Evolutionary conservation across 2,329 filamentous ascomycete genomes (phyloP).

Genomic region (Orbilia quercus): DNA sequence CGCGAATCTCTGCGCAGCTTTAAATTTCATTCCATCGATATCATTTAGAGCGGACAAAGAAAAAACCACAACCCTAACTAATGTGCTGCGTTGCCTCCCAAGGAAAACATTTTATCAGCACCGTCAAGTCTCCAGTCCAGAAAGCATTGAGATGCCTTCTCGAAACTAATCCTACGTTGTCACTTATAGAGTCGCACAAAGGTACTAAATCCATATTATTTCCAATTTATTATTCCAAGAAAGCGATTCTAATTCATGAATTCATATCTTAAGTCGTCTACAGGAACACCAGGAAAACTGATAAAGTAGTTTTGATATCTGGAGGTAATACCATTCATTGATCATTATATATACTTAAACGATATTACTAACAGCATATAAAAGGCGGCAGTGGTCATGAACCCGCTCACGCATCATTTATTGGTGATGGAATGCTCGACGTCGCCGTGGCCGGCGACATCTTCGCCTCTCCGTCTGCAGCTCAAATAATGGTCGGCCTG

Average conservation of each 20-base stretch:
- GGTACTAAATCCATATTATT: constrained; percentile 10
- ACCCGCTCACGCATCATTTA: constrained; percentile 75
- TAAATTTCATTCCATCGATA: too few species aligned
- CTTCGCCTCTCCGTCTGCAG: constrained; percentile 82
- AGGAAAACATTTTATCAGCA: constrained; percentile 51
- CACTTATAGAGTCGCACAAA: constrained; percentile 50
- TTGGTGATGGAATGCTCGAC: constrained; percentile 82
- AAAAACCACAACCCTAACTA: too few species aligned
- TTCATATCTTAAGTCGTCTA: constrained; percentile 39
- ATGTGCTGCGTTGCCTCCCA: too few species aligned
- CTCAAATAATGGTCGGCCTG: constrained; percentile 72
- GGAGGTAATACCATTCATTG: constrained; percentile 23
- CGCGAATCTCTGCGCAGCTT: not conserved
- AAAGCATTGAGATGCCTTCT: constrained; percentile 43
- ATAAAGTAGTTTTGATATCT: constrained; percentile 47
- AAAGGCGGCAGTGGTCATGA: constrained; percentile 87
- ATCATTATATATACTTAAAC: not conserved
- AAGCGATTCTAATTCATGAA: too few species aligned
- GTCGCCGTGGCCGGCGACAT: constrained; percentile 88
- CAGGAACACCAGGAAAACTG: constrained; percentile 18
- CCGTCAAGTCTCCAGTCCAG: constrained; percentile 45
- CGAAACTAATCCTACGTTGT: constrained; percentile 34
- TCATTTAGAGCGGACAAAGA: too few species aligned
- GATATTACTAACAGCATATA: not conserved
- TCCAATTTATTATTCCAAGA: not conserved